Conservation (phyloP, 2,329 filamentous ascomycete species). For the Chalara sp. region DNA sequence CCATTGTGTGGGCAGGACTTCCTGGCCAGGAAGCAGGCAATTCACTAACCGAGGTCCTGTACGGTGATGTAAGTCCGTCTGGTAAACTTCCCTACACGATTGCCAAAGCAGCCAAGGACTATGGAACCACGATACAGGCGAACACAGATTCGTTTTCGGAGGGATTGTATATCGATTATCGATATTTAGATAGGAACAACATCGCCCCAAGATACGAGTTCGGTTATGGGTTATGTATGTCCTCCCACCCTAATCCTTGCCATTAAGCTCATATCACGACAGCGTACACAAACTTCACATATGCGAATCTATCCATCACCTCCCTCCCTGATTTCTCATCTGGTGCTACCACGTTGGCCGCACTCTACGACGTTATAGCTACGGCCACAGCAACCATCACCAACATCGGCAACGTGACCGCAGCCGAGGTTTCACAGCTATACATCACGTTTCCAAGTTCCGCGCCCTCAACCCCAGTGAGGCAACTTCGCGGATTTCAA, state of each 20-base stretch:
- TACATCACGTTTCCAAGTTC: constrained; percentile 20
- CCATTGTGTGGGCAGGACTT: constrained; percentile 71
- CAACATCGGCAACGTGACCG: constrained; percentile 44
- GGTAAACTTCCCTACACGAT: constrained; percentile 77
- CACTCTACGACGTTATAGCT: constrained; percentile 45
- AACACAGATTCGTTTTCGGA: constrained; percentile 68
- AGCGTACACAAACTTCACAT: constrained; percentile 67
- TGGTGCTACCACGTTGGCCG: constrained; percentile 45
- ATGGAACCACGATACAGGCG: constrained; percentile 34
- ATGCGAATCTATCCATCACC: constrained; percentile 50
- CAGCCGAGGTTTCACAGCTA: constrained; percentile 49
- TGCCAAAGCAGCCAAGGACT: constrained; percentile 39
- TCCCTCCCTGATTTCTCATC: constrained; percentile 43
- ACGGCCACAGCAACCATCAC: constrained; percentile 42
- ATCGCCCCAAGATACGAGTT: constrained; percentile 70
- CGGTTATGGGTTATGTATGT: constrained; percentile 57
- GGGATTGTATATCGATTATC: constrained; percentile 75
- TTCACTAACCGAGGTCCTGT: constrained; percentile 69
- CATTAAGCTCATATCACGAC: background rate
- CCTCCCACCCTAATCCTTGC: background rate
- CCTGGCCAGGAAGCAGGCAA: constrained; percentile 79
- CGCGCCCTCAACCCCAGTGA: constrained; percentile 31
- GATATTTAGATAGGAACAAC: constrained; percentile 58
- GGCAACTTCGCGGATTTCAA: constrained; percentile 68
- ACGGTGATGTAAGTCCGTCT: constrained; percentile 68